These are phyloP conservation scores for Euclidium syriacum DNA, from an alignment of 345 rosid species.

Conservation along the genomic window DNA sequence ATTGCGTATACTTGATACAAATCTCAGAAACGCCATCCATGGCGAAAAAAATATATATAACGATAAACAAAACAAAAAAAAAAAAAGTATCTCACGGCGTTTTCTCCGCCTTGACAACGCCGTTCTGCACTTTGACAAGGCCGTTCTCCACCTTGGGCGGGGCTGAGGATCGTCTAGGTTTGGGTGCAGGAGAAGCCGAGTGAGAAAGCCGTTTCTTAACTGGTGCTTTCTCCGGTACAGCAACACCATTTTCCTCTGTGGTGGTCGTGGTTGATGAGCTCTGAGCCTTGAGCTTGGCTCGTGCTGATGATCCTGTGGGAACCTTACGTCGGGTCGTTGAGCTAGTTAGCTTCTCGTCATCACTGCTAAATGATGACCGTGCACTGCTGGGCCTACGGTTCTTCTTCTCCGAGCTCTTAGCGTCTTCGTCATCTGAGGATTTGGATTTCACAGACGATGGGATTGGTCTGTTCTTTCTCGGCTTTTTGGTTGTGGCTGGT, in stretches of 20 bases:
- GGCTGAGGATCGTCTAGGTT: conserved; percentile 62
- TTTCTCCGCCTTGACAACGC: conserved; percentile 33
- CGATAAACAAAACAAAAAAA: neutral
- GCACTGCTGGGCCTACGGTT: conserved; percentile 52
- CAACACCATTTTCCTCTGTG: conserved; percentile 40
- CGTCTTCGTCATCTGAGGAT: conserved; percentile 63
- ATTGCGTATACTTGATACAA: conserved; percentile 1
- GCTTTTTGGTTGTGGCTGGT: conserved; percentile 38
- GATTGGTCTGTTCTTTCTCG: conserved; percentile 42
- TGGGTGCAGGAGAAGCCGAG: conserved; percentile 72
- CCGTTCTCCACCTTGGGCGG: conserved; percentile 57
- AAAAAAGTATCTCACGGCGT: conserved; percentile 12
- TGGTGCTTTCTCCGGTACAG: conserved; percentile 40
- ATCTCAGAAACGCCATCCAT: conserved; percentile 22
- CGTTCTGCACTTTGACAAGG: conserved; percentile 45
- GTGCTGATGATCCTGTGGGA: conserved; percentile 59
- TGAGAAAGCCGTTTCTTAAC: conserved; percentile 72
- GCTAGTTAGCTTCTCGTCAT: conserved; percentile 62
- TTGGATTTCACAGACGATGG: conserved; percentile 47
- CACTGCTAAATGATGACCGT: conserved; percentile 50
- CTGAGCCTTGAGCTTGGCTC: conserved; percentile 59
- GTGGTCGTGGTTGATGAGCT: conserved; percentile 35
- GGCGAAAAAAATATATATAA: neutral
- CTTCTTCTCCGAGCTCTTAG: conserved; percentile 54
- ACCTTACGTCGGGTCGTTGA: conserved; percentile 54